A percentile compares a stretch with the other conserved stretches of the same genome.
phyloP scores from a whole-genome alignment of 148 eudicot species.

The Vaccinium vitisidaea region DNA sequence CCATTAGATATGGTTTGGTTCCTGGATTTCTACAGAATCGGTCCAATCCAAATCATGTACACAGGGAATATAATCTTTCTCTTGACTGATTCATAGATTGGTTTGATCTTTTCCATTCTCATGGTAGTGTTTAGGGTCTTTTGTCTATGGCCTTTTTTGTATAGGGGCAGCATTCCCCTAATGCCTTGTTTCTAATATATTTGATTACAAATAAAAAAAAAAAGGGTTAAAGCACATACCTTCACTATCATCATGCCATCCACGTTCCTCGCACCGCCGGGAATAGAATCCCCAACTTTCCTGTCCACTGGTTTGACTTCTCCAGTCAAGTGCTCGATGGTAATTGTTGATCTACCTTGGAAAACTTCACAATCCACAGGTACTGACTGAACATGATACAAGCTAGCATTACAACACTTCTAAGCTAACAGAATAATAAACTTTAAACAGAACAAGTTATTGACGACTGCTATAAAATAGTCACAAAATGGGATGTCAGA shows the following conservation, averaged over 20 bases:
- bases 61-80: too few species aligned
- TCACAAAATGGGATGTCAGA: neutral
- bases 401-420: constrained; percentile 14
- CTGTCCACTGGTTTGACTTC: constrained; percentile 88
- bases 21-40: too few species aligned
- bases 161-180: too few species aligned
- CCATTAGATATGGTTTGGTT: too few species aligned
- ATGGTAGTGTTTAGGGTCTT: too few species aligned
- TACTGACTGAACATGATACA: constrained; percentile 64
- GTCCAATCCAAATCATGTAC: too few species aligned
- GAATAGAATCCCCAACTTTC: constrained; percentile 75
- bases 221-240: constrained; percentile 37
- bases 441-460: neutral
- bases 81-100: too few species aligned
- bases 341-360: constrained; percentile 91
- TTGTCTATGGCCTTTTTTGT: too few species aligned
- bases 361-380: constrained; percentile 95
- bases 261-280: constrained; percentile 96
- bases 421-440: neutral
- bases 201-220: too few species aligned
- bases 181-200: too few species aligned
- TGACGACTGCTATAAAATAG: neutral
- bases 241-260: constrained; percentile 96
- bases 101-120: too few species aligned
- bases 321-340: constrained; percentile 96